Base-by-base conservation (phyloP, 371 early-diverging fungal species). In the Mucor indicus region DNA sequence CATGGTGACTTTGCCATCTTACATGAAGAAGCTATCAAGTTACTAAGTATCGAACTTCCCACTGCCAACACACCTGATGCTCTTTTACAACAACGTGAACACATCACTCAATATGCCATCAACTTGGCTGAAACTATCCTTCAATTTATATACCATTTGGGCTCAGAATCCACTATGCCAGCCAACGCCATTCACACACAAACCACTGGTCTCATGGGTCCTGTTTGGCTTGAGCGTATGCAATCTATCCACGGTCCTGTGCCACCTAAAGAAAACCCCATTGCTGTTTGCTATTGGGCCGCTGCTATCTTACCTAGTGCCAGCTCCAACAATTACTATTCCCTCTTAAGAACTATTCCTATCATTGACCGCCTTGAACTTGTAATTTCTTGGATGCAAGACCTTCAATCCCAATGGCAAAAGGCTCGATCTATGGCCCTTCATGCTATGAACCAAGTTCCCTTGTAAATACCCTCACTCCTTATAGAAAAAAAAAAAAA, bases 271-370 rank as follows among this genome's bases (percentile, higher is more conserved):
- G 13, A 41, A 2, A 38, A 55, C 16, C 53, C 56, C 21, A 33
- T 33, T 19, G 56, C 56, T 22, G 56, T 62, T 4, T 55, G 57
- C 22, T 62, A 57, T 56, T 62, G 62, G 62, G 57, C 49, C 6
- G 62, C 62, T 36, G 29, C 41, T 1, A 43, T 52, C 3, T 49
- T 62, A 21, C 62, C 57, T 13, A 25, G 39, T 12, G 8, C 41
- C 13, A 12, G 12, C 19, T 20, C 43, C 24, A 36, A 25, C 3
- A 50, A 56, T 15, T 19, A 41, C 4, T 62, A 62, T 39, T 16
- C 13, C 19, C 30, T 62, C 2, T 45, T 62, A 13, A 38, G 53
- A 30, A 62, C 53, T 0, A 13, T 56, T 12, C 43, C 56, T 15
- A 29, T 56, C 21, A 35, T 48, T 42, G 57, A 62, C 17, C 52